These are phyloP conservation scores for Gossypium turneri DNA, from an alignment of 345 rosid genomes.

Conservation along the genomic window DNA sequence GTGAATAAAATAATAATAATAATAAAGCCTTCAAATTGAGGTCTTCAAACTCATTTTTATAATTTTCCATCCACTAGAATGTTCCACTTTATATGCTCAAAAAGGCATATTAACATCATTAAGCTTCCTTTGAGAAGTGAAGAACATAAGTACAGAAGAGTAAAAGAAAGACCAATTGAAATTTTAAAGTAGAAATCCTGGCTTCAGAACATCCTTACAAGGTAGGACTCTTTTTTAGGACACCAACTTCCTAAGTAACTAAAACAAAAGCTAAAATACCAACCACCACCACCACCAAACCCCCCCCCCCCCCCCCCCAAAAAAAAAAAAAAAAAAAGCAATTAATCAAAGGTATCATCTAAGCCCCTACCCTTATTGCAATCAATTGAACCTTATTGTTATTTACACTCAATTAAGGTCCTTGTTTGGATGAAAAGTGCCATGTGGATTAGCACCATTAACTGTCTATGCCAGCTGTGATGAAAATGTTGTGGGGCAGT, in stretches of 20 bases:
- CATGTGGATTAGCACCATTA: background rate
- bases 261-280: too few relatives aligned
- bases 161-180: background rate
- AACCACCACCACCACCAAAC: too few relatives aligned
- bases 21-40: background rate
- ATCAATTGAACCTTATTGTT: background rate
- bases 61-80: background rate
- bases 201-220: background rate
- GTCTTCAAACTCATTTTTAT: background rate
- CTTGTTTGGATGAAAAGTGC: background rate
- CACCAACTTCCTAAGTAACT: background rate
- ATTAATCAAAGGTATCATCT: background rate
- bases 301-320: fast-evolving
- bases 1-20: too few relatives aligned
- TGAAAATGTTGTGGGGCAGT: background rate
- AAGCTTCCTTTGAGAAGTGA: background rate
- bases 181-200: background rate
- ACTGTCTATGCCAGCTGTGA: background rate
- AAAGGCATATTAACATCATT: background rate
- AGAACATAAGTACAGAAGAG: background rate
- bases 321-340: too few relatives aligned
- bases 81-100: background rate
- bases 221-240: background rate
- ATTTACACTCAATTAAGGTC: background rate
- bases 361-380: background rate